Base-by-base conservation (phyloP, 169 alveolate genomes). In the Cryptosporidium parvum region DNA sequence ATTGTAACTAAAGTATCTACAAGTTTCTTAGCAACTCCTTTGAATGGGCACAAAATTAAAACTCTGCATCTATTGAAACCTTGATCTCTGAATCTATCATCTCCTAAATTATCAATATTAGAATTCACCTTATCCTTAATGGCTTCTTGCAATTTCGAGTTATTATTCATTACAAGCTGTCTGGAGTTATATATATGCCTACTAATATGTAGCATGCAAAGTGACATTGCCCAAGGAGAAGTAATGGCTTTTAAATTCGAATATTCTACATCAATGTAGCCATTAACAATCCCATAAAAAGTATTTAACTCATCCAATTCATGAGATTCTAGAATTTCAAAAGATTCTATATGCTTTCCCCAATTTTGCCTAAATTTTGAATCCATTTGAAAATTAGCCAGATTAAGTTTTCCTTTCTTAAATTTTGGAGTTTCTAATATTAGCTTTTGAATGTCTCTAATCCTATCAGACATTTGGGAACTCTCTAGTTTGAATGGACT, bases 61-160 rank as follows among this genome's bases (percentile, higher is more conserved):
- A 93, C 96, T 16, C 95, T 91, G 2, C 97, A 96, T 31, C 97
- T 73, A n/a, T 95, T 92, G 61, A 93, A 95, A 23, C 97, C 97
- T 53, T 94, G 95, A 44, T 95, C 95, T 62, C 96, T 80, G 21
- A 80, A 61, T 44, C 52, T 59, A 51, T 80, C 89, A 31, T 80
- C 89, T 31, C 89, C 89, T 16, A 80, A 62, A 44, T 31, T 9
- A 45, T 80, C 89, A 3, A 80, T 80, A 14, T 80, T 42, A 8
- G 75, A 80, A 29, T 65, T 39, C 2, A 1, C 80, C 42, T 80
- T 80, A 48, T 80, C 65, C 21, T 62, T 80, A 61, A 80, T 33
- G 1, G 73, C 59, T 23, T 65, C 68, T 37, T 80, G 73, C n/a
- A 80, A 39, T 4, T 33, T 65, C 7, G 67, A 33, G 48, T 80